These are phyloP conservation scores for Geotrichum siamense DNA, from an alignment of 1,139 yeast genomes.

Conservation along the genomic window DNA sequence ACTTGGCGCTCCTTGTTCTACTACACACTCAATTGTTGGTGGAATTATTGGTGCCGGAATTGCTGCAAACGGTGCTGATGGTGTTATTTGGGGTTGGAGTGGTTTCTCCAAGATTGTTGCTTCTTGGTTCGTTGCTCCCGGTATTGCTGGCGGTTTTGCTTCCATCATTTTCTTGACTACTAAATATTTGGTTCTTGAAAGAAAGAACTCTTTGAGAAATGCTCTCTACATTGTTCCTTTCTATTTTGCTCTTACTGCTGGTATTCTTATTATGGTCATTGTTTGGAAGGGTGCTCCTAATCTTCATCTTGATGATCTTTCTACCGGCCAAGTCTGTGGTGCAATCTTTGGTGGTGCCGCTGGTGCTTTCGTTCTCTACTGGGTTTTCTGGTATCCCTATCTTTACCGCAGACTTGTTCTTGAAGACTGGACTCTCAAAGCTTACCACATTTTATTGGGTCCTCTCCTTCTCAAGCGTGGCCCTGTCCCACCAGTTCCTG, in stretches of 20 bases:
- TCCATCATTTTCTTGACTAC: slow-evolving; percentile 51
- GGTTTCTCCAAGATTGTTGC: slow-evolving; percentile 71
- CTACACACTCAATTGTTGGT: slow-evolving; percentile 75
- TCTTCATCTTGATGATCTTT: slow-evolving; percentile 47
- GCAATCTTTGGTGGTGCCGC: slow-evolving; percentile 59
- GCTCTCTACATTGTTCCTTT: slow-evolving; percentile 55
- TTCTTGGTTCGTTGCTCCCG: slow-evolving; percentile 79
- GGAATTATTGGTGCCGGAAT: slow-evolving; percentile 69
- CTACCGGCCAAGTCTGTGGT: slow-evolving; percentile 46
- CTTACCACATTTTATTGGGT: slow-evolving; percentile 52
- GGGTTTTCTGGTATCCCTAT: slow-evolving; percentile 54
- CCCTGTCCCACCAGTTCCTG: slow-evolving; percentile 60
- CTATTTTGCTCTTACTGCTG: slow-evolving; percentile 53
- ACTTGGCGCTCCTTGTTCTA: slow-evolving; percentile 69
- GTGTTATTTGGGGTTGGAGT: slow-evolving; percentile 67
- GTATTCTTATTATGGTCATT: slow-evolving; percentile 54
- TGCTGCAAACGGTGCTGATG: slow-evolving; percentile 56
- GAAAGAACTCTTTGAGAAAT: slow-evolving; percentile 46
- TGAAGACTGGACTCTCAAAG: slow-evolving; percentile 61
- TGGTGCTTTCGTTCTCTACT: slow-evolving; percentile 47
- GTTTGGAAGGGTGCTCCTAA: slow-evolving; percentile 72
- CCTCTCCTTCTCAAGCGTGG: slow-evolving; percentile 51
- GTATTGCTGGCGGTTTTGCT: slow-evolving; percentile 58
- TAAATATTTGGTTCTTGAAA: slow-evolving; percentile 55
- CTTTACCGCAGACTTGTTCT: slow-evolving; percentile 53